Evolutionary conservation across 345 rosid genomes (phyloP).

Genomic region (Raphanus raphanistrum): DNA sequence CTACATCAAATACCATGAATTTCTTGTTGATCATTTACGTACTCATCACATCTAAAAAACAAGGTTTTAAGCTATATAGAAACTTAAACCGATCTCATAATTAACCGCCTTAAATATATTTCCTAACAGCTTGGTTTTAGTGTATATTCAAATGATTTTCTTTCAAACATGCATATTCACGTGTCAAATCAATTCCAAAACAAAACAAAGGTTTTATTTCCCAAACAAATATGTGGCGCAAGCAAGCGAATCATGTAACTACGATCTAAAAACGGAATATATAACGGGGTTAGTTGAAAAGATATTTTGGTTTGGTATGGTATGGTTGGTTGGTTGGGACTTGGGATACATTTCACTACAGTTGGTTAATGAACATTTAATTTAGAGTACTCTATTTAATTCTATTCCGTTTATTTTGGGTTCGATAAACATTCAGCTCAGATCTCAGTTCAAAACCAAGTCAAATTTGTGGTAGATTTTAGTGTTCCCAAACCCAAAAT

Average conservation of each 20-base stretch:
- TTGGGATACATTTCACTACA: neutral
- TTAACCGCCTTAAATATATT: neutral
- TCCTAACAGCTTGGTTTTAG: neutral
- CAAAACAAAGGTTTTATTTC: neutral
- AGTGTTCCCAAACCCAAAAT: conserved; percentile 26
- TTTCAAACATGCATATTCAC: neutral
- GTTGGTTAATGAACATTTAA: neutral
- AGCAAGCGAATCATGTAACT: neutral
- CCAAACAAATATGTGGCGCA: neutral
- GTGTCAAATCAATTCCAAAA: neutral
- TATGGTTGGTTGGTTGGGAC: neutral
- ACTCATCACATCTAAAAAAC: neutral
- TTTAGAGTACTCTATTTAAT: neutral
- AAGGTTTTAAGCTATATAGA: neutral
- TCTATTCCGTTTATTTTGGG: neutral
- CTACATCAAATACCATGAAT: neutral
- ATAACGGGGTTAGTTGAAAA: neutral
- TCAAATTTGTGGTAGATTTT: conserved; percentile 17
- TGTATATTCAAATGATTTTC: neutral
- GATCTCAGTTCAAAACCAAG: neutral
- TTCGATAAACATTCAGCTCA: neutral
- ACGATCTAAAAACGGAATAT: neutral
- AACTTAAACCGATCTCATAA: neutral
- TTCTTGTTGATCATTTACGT: neutral
- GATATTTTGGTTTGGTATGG: neutral